Conservation (phyloP, 345 rosid species). For the Brassica cretica region DNA sequence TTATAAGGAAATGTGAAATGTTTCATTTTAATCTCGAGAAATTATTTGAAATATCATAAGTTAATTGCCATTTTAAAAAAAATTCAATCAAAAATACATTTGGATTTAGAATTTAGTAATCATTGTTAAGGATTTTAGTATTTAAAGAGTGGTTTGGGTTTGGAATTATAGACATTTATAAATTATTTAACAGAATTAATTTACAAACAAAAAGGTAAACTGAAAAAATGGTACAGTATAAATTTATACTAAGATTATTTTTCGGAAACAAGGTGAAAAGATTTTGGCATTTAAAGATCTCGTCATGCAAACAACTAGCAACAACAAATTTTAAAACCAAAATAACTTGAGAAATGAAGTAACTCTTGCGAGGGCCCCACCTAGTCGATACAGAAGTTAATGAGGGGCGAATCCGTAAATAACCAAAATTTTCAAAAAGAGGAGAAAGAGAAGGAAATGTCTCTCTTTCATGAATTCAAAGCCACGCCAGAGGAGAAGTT, state of each 20-base stretch:
- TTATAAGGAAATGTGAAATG: neutral
- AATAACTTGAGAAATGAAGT: conserved; percentile 20
- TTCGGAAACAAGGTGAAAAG: conserved; percentile 4
- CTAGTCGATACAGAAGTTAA: neutral
- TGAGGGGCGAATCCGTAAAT: conserved; percentile 23
- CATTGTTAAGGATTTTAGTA: too few relatives aligned
- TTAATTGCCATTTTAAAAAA: too few relatives aligned
- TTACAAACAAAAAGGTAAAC: too few relatives aligned
- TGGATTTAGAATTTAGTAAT: too few relatives aligned
- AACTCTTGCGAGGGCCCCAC: conserved; percentile 18
- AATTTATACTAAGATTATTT: too few relatives aligned
- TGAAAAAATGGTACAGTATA: too few relatives aligned
- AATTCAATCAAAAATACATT: too few relatives aligned
- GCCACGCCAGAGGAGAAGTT: conserved; percentile 26
- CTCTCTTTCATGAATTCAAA: conserved; percentile 4
- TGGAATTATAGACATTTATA: too few relatives aligned
- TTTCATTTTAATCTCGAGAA: too few relatives aligned
- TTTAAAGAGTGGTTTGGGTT: too few relatives aligned
- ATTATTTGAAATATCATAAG: too few relatives aligned
- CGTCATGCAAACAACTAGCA: neutral
- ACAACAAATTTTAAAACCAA: neutral
- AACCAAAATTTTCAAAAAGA: neutral
- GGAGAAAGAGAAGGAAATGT: neutral
- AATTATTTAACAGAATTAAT: too few relatives aligned
- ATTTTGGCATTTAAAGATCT: conserved; percentile 24